A percentile compares a stretch with the other conserved stretches of the same genome.
phyloP scores from a whole-genome alignment of 208 protist genomes.

The Balamuthia mandrillaris region DNA sequence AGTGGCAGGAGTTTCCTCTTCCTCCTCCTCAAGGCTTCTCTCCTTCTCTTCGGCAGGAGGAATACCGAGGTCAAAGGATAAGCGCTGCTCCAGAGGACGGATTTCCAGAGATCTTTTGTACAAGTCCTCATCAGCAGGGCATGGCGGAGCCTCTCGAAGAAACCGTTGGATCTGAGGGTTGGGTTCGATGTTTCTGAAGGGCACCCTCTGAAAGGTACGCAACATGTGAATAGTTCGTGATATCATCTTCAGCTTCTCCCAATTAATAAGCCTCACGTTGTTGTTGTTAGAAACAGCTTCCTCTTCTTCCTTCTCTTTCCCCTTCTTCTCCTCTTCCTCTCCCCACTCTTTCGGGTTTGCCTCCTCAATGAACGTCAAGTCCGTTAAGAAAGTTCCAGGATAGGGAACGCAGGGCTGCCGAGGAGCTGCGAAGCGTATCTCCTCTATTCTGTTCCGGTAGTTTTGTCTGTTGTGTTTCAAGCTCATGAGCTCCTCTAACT shows the following conservation, averaged over 20 bases:
- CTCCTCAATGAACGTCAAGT: background rate
- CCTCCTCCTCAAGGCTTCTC: too few species aligned
- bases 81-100: background rate
- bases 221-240: background rate
- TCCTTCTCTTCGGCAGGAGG: too few species aligned
- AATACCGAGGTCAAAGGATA: too few species aligned
- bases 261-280: background rate
- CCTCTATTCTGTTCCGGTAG: background rate
- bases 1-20: too few species aligned
- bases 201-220: background rate
- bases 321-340: background rate
- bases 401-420: background rate
- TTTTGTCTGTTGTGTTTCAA: background rate
- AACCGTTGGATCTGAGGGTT: background rate
- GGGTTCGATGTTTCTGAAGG: background rate
- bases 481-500: slow-evolving; percentile 18
- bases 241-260: slow-evolving; percentile 19
- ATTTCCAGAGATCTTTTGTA: background rate
- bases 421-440: too few species aligned
- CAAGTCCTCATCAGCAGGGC: background rate
- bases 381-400: background rate
- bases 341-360: background rate
- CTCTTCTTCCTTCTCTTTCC: background rate
- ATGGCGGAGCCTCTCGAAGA: background rate
- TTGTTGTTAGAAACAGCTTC: too few species aligned